Conservation (phyloP, 306 rosid species). For the Cucumis melo region DNA sequence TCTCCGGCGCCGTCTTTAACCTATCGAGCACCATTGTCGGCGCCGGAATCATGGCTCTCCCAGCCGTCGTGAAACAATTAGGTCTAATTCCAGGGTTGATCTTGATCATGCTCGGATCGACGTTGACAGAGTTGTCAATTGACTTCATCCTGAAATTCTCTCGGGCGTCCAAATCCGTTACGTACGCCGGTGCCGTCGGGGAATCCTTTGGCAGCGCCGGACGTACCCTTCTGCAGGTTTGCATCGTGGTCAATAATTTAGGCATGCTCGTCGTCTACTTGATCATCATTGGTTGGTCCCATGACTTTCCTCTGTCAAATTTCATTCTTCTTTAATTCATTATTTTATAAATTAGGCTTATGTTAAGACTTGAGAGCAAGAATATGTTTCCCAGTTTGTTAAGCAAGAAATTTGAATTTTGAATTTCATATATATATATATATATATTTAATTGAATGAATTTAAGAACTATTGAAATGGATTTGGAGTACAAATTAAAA, state of each 20-base stretch:
- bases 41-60: slow-evolving; percentile 73
- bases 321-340: neutral
- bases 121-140: slow-evolving; percentile 41
- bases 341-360: neutral
- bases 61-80: slow-evolving; percentile 43
- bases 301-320: neutral
- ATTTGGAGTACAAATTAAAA: neutral
- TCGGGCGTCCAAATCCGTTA: slow-evolving; percentile 39
- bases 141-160: slow-evolving; percentile 39
- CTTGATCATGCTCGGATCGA: slow-evolving; percentile 31
- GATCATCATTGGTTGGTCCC: slow-evolving; percentile 46
- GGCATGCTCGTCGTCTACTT: slow-evolving; percentile 79
- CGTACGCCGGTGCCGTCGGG: slow-evolving; percentile 38
- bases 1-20: slow-evolving; percentile 50
- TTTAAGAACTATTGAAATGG: neutral
- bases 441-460: neutral
- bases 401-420: neutral
- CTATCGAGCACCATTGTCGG: slow-evolving; percentile 61
- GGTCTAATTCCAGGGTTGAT: slow-evolving; percentile 39
- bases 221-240: slow-evolving; percentile 31
- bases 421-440: neutral
- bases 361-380: neutral
- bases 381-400: neutral
- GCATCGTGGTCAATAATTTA: slow-evolving; percentile 41
- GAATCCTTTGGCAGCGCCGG: slow-evolving; percentile 45